Conservation (phyloP, 2,329 filamentous ascomycete genomes). For the Phyllosticta paracitricarpa region DNA sequence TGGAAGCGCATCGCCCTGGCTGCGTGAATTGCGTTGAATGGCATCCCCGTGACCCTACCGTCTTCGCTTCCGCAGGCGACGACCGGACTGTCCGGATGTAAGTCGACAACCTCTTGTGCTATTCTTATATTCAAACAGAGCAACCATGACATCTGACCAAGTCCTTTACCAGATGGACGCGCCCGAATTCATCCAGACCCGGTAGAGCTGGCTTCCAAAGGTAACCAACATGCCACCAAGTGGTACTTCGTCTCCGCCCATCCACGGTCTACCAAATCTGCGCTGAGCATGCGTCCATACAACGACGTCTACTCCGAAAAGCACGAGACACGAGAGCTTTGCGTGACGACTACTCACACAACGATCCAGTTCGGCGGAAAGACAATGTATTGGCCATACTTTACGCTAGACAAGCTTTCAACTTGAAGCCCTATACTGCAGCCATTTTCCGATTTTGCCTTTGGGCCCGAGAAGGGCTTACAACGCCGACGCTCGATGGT, state of each 20-base stretch:
- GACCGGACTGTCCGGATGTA: constrained; percentile 78
- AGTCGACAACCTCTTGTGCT: neutral
- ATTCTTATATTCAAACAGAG: neutral
- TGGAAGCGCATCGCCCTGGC: constrained; percentile 64
- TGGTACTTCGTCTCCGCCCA: neutral
- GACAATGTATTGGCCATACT: neutral
- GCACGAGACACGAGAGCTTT: neutral
- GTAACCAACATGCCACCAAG: neutral
- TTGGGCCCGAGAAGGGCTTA: no score
- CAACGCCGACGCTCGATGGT: no score
- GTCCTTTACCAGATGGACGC: neutral
- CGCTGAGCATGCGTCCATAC: neutral
- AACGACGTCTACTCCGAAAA: neutral
- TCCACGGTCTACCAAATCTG: neutral
- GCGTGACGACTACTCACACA: no score
- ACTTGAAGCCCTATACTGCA: no score
- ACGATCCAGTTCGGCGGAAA: neutral
- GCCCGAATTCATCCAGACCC: neutral
- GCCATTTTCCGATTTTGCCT: no score
- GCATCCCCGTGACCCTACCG: constrained; percentile 71
- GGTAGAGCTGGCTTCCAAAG: neutral
- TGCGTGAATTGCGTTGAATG: constrained; percentile 81
- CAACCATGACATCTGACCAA: neutral
- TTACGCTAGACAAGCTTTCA: no score
- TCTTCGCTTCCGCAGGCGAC: constrained; percentile 88